phyloP scores from a whole-genome alignment of 257 asterid species.

The Schizonepeta tenuifolia region DNA sequence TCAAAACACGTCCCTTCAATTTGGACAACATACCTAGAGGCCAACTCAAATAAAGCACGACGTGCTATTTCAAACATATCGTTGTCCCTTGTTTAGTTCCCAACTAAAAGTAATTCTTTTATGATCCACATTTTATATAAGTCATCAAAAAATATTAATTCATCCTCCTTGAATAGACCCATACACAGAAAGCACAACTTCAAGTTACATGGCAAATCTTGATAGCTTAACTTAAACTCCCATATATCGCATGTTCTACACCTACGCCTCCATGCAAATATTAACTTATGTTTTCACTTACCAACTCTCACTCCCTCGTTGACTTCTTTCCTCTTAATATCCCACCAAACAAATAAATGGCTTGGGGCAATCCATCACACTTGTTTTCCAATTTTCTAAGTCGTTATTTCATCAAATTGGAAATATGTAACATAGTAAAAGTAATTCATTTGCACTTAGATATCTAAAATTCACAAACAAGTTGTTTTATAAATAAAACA shows the following conservation, averaged over 20 bases:
- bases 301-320: not conserved
- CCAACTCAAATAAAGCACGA: not conserved
- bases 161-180: not conserved
- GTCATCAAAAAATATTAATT: fast-evolving
- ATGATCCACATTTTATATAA: slow-evolving; percentile 16
- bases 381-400: slow-evolving; percentile 6
- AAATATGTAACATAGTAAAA: not conserved
- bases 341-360: slow-evolving; percentile 21
- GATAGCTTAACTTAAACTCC: slow-evolving; percentile 18
- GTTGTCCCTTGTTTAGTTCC: not conserved
- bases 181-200: slow-evolving; percentile 14
- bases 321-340: not conserved
- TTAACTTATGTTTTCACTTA: not conserved
- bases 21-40: slow-evolving; percentile 23
- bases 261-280: not conserved
- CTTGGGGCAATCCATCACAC: slow-evolving; percentile 22
- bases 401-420: not conserved
- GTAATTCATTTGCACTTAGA: too few species aligned
- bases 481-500: too few species aligned
- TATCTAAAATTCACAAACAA: too few species aligned
- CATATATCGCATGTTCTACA: not conserved
- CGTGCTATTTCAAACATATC: slow-evolving; percentile 2
- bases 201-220: slow-evolving; percentile 19
- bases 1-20: not conserved
- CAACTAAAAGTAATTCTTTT: slow-evolving; percentile 12